A percentile compares a stretch with the other conserved stretches of the same genome.
These are phyloP conservation scores for Colletotrichum chrysophilum DNA, from an alignment of 2,329 filamentous ascomycete species.

Conservation along the genomic window DNA sequence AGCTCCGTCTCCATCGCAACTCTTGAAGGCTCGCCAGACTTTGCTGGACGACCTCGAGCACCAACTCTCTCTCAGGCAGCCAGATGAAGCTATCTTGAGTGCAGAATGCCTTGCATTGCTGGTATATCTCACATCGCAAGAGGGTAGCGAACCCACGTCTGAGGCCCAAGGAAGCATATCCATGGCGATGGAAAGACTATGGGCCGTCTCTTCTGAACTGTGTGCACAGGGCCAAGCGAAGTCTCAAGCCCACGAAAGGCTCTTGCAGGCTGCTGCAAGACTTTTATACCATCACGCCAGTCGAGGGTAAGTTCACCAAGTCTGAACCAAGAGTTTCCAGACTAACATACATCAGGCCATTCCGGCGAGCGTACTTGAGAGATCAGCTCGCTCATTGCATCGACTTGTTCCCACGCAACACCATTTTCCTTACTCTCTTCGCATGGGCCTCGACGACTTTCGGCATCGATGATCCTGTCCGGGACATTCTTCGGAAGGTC, in stretches of 20 bases:
- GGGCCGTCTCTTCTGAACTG: slow-evolving; percentile 47
- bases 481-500: slow-evolving; percentile 65
- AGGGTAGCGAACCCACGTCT: slow-evolving; percentile 48
- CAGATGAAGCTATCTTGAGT: slow-evolving; percentile 55
- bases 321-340: neutral
- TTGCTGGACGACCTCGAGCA: slow-evolving; percentile 61
- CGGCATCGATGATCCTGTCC: slow-evolving; percentile 77
- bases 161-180: slow-evolving; percentile 60
- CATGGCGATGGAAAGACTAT: slow-evolving; percentile 49
- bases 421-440: slow-evolving; percentile 74
- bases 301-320: slow-evolving; percentile 48
- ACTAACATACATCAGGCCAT: slow-evolving; percentile 52
- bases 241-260: slow-evolving; percentile 58
- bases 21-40: slow-evolving; percentile 60
- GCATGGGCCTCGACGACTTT: slow-evolving; percentile 77
- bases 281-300: slow-evolving; percentile 72
- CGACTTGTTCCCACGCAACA: slow-evolving; percentile 73
- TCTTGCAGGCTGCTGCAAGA: slow-evolving; percentile 71
- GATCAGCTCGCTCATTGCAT: slow-evolving; percentile 66
- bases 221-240: slow-evolving; percentile 35
- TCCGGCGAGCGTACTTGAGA: slow-evolving; percentile 71
- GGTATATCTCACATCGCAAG: slow-evolving; percentile 63
- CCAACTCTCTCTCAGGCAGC: slow-evolving; percentile 54
- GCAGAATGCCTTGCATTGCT: slow-evolving; percentile 70
- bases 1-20: slow-evolving; percentile 35